phyloP scores from a whole-genome alignment of 2,329 filamentous ascomycete genomes.

The Scorias spongiosa region DNA sequence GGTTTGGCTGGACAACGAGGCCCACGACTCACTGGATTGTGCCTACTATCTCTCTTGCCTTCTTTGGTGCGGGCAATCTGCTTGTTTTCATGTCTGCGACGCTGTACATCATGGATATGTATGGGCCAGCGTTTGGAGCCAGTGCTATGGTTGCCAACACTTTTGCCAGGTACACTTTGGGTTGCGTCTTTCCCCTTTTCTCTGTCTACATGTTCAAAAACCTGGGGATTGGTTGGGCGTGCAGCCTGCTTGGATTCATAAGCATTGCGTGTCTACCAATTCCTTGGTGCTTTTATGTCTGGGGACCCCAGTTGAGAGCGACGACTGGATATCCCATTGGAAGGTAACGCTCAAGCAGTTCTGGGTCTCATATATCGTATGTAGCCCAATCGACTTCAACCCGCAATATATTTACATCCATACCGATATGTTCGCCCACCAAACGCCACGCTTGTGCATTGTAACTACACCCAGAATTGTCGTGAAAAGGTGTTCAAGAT shows the following conservation, averaged over 20 bases:
- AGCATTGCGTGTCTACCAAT: slow-evolving; percentile 23
- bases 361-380: too few relatives aligned
- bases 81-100: slow-evolving; percentile 18
- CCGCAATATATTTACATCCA: too few relatives aligned
- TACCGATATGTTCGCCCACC: too few relatives aligned
- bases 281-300: slow-evolving; percentile 22
- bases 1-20: slow-evolving; percentile 26
- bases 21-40: slow-evolving; percentile 24
- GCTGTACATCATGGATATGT: slow-evolving; percentile 41
- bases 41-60: slow-evolving; percentile 6
- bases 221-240: slow-evolving; percentile 29
- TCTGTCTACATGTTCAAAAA: slow-evolving; percentile 32
- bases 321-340: slow-evolving; percentile 5
- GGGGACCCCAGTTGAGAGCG: slow-evolving; percentile 13
- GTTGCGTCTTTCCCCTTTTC: slow-evolving; percentile 45
- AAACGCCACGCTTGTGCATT: too few relatives aligned
- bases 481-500: too few relatives aligned
- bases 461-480: too few relatives aligned
- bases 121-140: slow-evolving; percentile 39
- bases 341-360: not conserved
- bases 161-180: slow-evolving; percentile 40
- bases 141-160: slow-evolving; percentile 46
- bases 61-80: slow-evolving; percentile 15
- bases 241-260: slow-evolving; percentile 27
- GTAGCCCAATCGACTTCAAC: too few relatives aligned